Conservation (phyloP, 169 alveolate genomes). For the Besnoitia besnoiti region DNA sequence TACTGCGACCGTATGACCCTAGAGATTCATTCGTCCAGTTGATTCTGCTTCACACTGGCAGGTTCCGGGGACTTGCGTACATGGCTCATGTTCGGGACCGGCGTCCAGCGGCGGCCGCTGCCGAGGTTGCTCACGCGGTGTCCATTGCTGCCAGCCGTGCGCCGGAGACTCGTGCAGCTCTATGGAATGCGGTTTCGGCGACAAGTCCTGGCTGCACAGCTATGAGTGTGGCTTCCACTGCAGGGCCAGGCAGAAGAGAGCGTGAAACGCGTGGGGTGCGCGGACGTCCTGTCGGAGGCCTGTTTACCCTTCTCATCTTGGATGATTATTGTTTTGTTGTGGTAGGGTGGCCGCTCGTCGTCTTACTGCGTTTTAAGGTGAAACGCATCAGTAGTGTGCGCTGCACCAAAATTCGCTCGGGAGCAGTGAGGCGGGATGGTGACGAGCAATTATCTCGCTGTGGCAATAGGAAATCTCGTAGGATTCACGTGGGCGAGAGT, state of each 20-base stretch:
- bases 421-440: neutral
- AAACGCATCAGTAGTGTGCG: neutral
- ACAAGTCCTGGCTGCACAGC: too few species aligned
- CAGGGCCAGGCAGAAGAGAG: neutral
- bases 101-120: constrained; percentile 5
- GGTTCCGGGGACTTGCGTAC: constrained; percentile 1
- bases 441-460: neutral
- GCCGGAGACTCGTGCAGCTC: neutral
- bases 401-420: neutral
- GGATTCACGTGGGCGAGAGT: neutral
- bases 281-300: neutral
- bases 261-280: neutral
- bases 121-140: constrained; percentile 10
- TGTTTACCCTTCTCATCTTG: neutral
- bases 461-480: neutral
- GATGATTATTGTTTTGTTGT: neutral
- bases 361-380: neutral
- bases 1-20: constrained; percentile 11
- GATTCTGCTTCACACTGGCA: neutral
- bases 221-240: neutral
- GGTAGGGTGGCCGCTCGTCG: constrained; percentile 41
- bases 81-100: constrained; percentile 23
- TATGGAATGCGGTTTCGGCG: neutral
- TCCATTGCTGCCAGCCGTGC: neutral
- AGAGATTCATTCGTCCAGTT: constrained; percentile 34